A percentile compares a stretch with the other conserved stretches of the same genome.
Conservation (phyloP, 768 basidiomycete genomes). For the Suillus weaverae region DNA sequence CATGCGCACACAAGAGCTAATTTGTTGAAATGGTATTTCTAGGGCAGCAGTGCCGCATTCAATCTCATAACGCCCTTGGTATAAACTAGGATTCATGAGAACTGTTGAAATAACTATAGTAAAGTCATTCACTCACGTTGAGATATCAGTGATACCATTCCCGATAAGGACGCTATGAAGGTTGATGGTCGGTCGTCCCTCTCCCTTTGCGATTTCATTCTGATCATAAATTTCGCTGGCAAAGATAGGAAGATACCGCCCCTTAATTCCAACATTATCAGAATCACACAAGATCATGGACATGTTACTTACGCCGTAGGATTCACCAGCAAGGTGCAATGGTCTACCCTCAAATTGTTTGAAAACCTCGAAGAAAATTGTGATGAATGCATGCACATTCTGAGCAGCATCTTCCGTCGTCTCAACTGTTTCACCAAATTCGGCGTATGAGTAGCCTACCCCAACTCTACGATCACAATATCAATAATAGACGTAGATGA, state of each 20-base stretch:
- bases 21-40: slow-evolving; percentile 49
- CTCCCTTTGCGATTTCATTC: slow-evolving; percentile 53
- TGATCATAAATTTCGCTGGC: slow-evolving; percentile 77
- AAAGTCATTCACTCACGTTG: slow-evolving; percentile 36
- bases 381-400: slow-evolving; percentile 72
- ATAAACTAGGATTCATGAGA: slow-evolving; percentile 28
- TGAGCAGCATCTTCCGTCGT: slow-evolving; percentile 81
- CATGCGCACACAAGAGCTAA: slow-evolving; percentile 45
- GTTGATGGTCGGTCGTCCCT: slow-evolving; percentile 56
- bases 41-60: slow-evolving; percentile 52
- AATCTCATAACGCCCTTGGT: slow-evolving; percentile 47
- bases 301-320: slow-evolving; percentile 57
- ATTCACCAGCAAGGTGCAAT: slow-evolving; percentile 73
- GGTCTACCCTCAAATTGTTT: slow-evolving; percentile 64
- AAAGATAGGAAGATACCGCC: slow-evolving; percentile 72
- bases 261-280: slow-evolving; percentile 37
- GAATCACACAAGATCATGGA: slow-evolving; percentile 1
- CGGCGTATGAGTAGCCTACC: slow-evolving; percentile 72
- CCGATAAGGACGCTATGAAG: slow-evolving; percentile 75
- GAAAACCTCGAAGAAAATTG: slow-evolving; percentile 82
- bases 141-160: slow-evolving; percentile 62
- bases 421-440: slow-evolving; percentile 64
- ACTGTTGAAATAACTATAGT: not conserved
- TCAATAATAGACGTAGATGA: not conserved
- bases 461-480: slow-evolving; percentile 45